phyloP scores from a whole-genome alignment of 768 basidiomycete genomes.

The Boletus rex-veris region DNA sequence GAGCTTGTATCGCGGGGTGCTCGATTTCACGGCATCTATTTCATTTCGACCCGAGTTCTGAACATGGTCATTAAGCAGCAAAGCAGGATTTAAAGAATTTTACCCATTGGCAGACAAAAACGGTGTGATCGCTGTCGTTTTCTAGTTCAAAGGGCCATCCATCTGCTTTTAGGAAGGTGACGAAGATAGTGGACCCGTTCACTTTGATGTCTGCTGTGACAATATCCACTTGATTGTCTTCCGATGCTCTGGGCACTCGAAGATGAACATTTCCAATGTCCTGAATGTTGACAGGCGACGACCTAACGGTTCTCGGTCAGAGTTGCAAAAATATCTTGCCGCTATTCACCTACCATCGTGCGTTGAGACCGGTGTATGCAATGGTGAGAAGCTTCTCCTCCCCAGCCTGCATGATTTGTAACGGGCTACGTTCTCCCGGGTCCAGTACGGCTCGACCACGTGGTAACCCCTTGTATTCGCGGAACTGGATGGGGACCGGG shows the following conservation, averaged over 20 bases:
- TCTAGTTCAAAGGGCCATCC: conserved; percentile 90
- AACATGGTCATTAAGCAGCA: conserved; percentile 23
- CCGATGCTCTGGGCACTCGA: conserved; percentile 49
- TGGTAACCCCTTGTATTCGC: conserved; percentile 77
- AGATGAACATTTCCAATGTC: conserved; percentile 85
- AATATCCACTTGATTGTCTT: conserved; percentile 45
- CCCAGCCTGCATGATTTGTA: conserved; percentile 64
- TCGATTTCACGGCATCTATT: conserved; percentile 37
- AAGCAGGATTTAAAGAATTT: conserved; percentile 4
- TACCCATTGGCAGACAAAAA: conserved; percentile 76
- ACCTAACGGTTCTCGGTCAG: conserved; percentile 49
- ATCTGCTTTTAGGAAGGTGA: conserved; percentile 62
- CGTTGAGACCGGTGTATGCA: conserved; percentile 81
- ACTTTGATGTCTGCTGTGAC: conserved; percentile 77
- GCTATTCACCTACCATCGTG: conserved; percentile 61
- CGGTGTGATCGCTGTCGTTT: conserved; percentile 74
- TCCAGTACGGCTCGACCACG: conserved; percentile 57
- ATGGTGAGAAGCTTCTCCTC: conserved; percentile 77
- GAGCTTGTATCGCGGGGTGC: conserved; percentile 50
- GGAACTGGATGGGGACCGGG: conserved; percentile 63
- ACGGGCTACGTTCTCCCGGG: conserved; percentile 64
- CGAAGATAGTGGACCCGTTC: conserved; percentile 84
- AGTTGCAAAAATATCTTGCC: not conserved
- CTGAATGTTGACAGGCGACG: conserved; percentile 86
- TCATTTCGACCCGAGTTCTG: conserved; percentile 46